These are phyloP conservation scores for Boletus rubroflammeus DNA, from an alignment of 768 basidiomycete species.

Conservation along the genomic window DNA sequence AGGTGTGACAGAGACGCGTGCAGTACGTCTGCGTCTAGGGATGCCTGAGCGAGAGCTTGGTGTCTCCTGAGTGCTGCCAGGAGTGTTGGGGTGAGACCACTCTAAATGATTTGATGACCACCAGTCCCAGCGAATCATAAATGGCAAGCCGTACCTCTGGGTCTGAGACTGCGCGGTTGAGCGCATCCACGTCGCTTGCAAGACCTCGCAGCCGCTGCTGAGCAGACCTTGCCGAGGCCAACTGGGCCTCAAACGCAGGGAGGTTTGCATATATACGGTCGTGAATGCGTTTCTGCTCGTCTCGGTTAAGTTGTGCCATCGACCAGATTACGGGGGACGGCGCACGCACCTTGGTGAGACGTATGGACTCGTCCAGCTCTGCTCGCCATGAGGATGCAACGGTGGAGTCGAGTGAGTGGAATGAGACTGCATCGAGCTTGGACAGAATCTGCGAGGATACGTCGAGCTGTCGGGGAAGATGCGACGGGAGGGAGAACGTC, in stretches of 20 bases:
- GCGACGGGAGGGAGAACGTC: conserved; percentile 72
- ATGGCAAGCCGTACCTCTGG: conserved; percentile 47
- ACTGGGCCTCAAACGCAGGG: conserved; percentile 60
- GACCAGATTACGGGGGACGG: not conserved
- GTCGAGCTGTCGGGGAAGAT: conserved; percentile 70
- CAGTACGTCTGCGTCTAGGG: conserved; percentile 50
- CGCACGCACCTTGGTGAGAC: conserved; percentile 58
- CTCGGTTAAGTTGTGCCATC: conserved; percentile 4
- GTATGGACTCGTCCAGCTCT: conserved; percentile 71
- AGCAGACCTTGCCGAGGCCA: conserved; percentile 58
- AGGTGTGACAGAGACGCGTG: conserved; percentile 55
- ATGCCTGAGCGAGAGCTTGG: conserved; percentile 58
- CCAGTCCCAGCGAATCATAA: not conserved
- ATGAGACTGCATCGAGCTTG: conserved; percentile 61
- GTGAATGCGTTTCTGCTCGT: conserved; percentile 58
- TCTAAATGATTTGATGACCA: conserved; percentile 39
- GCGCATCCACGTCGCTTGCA: conserved; percentile 46
- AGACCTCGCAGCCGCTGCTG: conserved; percentile 56
- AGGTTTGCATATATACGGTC: conserved; percentile 66
- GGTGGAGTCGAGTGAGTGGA: conserved; percentile 53
- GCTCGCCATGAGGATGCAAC: conserved; percentile 66
- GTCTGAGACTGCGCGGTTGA: conserved; percentile 51
- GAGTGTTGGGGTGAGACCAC: conserved; percentile 63
- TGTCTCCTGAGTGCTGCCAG: conserved; percentile 56
- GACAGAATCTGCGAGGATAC: conserved; percentile 68